Base-by-base conservation (phyloP, 1,284 basidiomycete species). In the Ceratobasidium sp. region DNA sequence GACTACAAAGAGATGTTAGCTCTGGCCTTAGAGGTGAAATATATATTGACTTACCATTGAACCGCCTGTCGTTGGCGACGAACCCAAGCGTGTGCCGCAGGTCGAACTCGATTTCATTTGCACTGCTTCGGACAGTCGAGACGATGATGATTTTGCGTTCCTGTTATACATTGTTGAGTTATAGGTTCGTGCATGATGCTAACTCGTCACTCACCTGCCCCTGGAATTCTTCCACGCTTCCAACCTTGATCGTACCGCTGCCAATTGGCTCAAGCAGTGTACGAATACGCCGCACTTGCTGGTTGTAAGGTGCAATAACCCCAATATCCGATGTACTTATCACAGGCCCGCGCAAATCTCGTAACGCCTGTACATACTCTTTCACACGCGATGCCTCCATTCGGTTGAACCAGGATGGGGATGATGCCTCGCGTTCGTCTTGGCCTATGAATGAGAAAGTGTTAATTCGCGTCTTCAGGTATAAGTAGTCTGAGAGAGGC, bases 361-460 rank as follows among this genome's bases (percentile, higher is more conserved):
- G 77, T 41, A 86, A 79, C 33, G 75, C 73, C 73, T 80, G 67
- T 9, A 86, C 81, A 76, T 91, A 91, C 1, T 80, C 78, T 78
- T 88, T 89, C 60, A 90, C 88, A 63, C 87, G 83, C 0, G 85
- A 81, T 0, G 84, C 85, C 78, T 91, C 90, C 48, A 86, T 84
- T 47, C 87, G 83, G 75, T 91, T 91, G 82, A 90, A 90, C 81
- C 89, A 91, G 0, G 90, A 91, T 0, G 89, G 90, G 0, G 89
- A 90, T 0, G 85, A 86, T 2, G 85, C 85, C 79, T 91, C 89
- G 5, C 89, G 86, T 48, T 86, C 83, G 76, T 91, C 90, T 75
- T 87, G 24, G 11, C 77, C 77, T 78, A 47, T 27, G n/a, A 51
- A 48, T n/a, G 29, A 15, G 36, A 4, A 11, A 19, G 29, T 0